Conservation (phyloP, 2,329 filamentous ascomycete genomes). For the Ceratocystiopsis brevicomis region DNA sequence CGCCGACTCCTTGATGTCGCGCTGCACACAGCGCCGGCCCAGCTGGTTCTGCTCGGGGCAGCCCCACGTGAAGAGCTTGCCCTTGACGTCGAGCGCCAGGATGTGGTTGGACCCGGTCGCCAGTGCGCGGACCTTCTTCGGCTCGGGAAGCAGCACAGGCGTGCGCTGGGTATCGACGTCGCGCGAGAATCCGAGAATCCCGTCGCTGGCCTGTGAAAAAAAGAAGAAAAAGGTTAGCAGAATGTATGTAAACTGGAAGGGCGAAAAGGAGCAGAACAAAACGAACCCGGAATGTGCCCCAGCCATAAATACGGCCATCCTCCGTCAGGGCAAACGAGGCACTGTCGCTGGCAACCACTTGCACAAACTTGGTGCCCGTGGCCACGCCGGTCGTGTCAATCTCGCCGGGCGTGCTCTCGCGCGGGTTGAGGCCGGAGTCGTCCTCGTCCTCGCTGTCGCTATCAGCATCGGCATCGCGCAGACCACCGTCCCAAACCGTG, state of each 20-base stretch:
- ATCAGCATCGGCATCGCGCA: slow-evolving; percentile 32
- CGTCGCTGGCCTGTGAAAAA: slow-evolving; percentile 28
- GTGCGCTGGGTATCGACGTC: slow-evolving; percentile 22
- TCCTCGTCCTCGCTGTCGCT: slow-evolving; percentile 19
- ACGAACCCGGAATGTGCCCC: slow-evolving; percentile 52
- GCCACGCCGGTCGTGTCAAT: slow-evolving; percentile 26
- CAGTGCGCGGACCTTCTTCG: slow-evolving; percentile 47
- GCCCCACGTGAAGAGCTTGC: slow-evolving; percentile 52
- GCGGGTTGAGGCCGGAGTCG: slow-evolving; percentile 35
- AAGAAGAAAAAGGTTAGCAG: too few relatives aligned
- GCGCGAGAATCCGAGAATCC: slow-evolving; percentile 22
- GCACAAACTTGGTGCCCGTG: slow-evolving; percentile 22
- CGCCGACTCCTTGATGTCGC: slow-evolving; percentile 21
- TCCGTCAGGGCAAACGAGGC: slow-evolving; percentile 59
- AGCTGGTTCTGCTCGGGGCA: slow-evolving; percentile 49
- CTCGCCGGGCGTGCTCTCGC: slow-evolving; percentile 41
- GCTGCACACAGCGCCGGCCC: slow-evolving; percentile 41
- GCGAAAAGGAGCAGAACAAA: too few relatives aligned
- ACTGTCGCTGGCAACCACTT: slow-evolving; percentile 56
- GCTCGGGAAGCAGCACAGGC: slow-evolving; percentile 36
- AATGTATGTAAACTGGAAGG: too few relatives aligned
- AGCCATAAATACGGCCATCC: slow-evolving; percentile 60
- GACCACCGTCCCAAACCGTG: slow-evolving; percentile 42
- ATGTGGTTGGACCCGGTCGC: slow-evolving; percentile 53
- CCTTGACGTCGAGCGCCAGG: slow-evolving; percentile 45